Base-by-base conservation (phyloP, 2,329 filamentous ascomycete genomes). In the Pseudogymnoascus sp. region DNA sequence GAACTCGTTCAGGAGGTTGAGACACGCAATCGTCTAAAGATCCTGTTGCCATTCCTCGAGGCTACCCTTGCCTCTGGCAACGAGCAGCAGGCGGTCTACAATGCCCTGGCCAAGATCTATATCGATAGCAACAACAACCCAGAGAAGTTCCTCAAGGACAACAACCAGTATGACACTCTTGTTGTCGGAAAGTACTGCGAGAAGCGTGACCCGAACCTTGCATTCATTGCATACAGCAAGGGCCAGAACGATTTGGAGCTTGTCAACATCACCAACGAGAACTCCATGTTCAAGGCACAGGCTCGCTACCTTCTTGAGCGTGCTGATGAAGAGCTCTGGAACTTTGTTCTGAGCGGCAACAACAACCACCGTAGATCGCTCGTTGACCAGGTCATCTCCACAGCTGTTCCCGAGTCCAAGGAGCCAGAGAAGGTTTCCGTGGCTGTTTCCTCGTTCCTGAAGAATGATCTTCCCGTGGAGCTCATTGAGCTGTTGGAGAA, bases 271-370 rank as follows among this genome's bases (percentile, higher is more conserved):
- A 97, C 95, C 72, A 99, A 97, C 71, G 96, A 99, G 78, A 99
- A 99, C 79, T 88, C 91, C n/a, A 99, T 99, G 95, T 99, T 96
- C 83, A 89, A 93, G 71, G 90, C 90, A n/a, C 95, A 99, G 77
- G 93, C 93, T 64, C 89, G 95, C 38, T 99, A 99, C 77, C 83
- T 99, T 23, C 81, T 99, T 61, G 93, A 97, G 72, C 88, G 95
- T 68, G 89, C 90, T 38, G 95, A 99, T 72, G 76, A 81, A 2
- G 95, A 99, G 75, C 86, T 99, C 59, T 99, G 96, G 96, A 82
- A 83, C 61, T 99, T 97, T 73, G 95, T 97, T 13, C 83, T 99
- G 35, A 96, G 89, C 75, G 87, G 91, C 70, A 97, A 97, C 83
- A 99, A 99, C 77, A 86, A 96, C 67, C 91, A 97, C 75, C 89